A percentile compares a stretch with the other conserved stretches of the same genome.
These are phyloP conservation scores for Lactifluus piperatus DNA, from an alignment of 768 basidiomycete genomes.

Conservation along the genomic window DNA sequence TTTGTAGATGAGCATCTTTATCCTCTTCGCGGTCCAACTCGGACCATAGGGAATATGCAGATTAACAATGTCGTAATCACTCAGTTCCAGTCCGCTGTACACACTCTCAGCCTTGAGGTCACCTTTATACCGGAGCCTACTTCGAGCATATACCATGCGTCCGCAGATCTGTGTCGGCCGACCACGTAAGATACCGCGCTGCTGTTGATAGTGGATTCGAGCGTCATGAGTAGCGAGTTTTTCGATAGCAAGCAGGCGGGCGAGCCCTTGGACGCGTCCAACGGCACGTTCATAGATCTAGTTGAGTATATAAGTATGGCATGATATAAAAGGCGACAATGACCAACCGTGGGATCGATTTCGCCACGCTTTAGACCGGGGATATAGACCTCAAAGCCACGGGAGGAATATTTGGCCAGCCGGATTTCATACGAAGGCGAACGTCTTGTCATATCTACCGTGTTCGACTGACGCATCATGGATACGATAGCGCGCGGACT, in stretches of 20 bases:
- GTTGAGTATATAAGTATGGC: neutral
- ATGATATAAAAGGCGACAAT: neutral
- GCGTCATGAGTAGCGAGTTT: conserved; percentile 39
- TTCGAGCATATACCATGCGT: conserved; percentile 2
- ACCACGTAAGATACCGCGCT: conserved; percentile 41
- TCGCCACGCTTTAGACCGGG: conserved; percentile 41
- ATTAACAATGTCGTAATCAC: conserved; percentile 45
- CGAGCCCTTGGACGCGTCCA: conserved; percentile 46
- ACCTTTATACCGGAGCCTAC: conserved; percentile 37
- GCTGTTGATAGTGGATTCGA: conserved; percentile 40
- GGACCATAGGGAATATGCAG: conserved; percentile 56
- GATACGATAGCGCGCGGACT: conserved; percentile 51
- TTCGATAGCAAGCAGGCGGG: conserved; percentile 53
- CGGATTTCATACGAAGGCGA: conserved; percentile 60
- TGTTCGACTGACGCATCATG: conserved; percentile 61
- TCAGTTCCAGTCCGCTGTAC: conserved; percentile 42
- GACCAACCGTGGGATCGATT: conserved; percentile 49
- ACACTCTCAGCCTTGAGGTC: conserved; percentile 42
- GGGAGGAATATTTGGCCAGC: conserved; percentile 46
- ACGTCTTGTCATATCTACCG: conserved; percentile 51
- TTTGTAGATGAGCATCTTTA: conserved; percentile 49
- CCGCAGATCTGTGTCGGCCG: conserved; percentile 31
- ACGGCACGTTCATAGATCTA: conserved; percentile 58
- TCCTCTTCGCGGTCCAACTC: conserved; percentile 46
- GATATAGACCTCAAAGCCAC: conserved; percentile 50